Conservation (phyloP, 108 stramenopile species). For the Fistulifera solaris region DNA sequence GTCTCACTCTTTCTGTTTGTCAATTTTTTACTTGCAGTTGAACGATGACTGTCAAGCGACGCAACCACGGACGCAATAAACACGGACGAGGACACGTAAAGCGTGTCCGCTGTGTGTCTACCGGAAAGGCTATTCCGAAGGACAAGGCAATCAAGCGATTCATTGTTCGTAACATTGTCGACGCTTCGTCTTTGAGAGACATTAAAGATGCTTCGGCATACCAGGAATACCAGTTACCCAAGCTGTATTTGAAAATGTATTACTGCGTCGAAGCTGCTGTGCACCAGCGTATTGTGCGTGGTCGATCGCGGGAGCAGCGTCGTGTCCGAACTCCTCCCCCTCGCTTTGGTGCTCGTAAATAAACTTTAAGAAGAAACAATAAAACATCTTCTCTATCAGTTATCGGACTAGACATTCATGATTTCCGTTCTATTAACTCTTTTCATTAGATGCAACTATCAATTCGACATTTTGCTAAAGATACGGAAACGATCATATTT, state of each 20-base stretch:
- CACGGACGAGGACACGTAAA: constrained; percentile 99
- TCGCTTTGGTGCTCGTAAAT: constrained; percentile 25
- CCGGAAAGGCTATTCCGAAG: constrained; percentile 99
- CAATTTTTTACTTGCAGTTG: background rate
- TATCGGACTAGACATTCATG: too few species aligned
- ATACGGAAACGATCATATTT: too few species aligned
- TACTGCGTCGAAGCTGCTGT: constrained; percentile 99
- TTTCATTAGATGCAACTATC: too few species aligned
- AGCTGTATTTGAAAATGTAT: constrained; percentile 99
- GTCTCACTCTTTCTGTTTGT: constrained; percentile 1
- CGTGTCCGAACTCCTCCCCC: constrained; percentile 91
- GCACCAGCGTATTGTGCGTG: constrained; percentile 99
- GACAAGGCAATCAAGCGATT: constrained; percentile 99
- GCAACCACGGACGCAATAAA: constrained; percentile 99
- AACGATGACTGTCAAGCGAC: constrained; percentile 96
- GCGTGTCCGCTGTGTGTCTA: constrained; percentile 96
- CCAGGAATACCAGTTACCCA: constrained; percentile 98
- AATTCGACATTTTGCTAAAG: too few species aligned
- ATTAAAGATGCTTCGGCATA: constrained; percentile 98
- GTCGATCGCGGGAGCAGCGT: constrained; percentile 85
- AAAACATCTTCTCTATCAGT: too few species aligned
- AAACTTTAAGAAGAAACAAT: background rate
- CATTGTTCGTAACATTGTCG: constrained; percentile 99
- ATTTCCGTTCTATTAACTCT: too few species aligned
- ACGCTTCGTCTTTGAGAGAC: constrained; percentile 96